Conservation (phyloP, 345 rosid species). For the Excoecaria cochinchinensis region DNA sequence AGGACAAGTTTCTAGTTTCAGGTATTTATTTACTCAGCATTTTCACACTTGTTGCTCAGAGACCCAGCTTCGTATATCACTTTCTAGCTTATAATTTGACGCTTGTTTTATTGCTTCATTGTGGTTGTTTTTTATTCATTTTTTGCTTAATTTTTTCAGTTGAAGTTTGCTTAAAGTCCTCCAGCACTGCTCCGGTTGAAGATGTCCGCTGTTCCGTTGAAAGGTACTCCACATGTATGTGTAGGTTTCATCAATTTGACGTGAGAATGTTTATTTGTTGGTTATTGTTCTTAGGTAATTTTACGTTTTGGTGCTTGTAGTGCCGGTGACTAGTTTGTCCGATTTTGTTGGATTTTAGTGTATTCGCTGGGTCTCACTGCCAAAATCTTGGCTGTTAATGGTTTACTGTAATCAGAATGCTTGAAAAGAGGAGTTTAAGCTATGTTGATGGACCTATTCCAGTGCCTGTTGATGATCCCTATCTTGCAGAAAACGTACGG, state of each 20-base stretch:
- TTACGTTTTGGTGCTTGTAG: neutral
- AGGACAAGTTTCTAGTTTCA: slow-evolving; percentile 64
- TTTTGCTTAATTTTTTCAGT: slow-evolving; percentile 35
- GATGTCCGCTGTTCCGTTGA: slow-evolving; percentile 74
- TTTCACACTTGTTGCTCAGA: neutral
- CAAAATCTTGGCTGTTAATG: neutral
- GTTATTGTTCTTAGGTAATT: slow-evolving; percentile 3
- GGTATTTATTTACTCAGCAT: slow-evolving; percentile 33
- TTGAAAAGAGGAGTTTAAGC: slow-evolving; percentile 85
- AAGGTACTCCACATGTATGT: slow-evolving; percentile 28
- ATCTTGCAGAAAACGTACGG: slow-evolving; percentile 70
- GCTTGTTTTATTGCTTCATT: neutral
- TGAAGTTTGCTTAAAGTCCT: slow-evolving; percentile 89
- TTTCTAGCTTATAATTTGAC: neutral
- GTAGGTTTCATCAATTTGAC: neutral
- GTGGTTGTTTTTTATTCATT: neutral
- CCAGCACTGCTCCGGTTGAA: slow-evolving; percentile 72
- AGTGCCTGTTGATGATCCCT: slow-evolving; percentile 63
- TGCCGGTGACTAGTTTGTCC: neutral
- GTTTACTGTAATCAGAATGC: slow-evolving; percentile 53
- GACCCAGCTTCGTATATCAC: neutral
- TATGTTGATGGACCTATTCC: slow-evolving; percentile 77
- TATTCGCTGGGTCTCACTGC: neutral
- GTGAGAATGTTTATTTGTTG: neutral
- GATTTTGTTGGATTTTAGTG: neutral